Evolutionary conservation across 2,329 filamentous ascomycete species (phyloP).

Genomic region (Helotiales sp.): DNA sequence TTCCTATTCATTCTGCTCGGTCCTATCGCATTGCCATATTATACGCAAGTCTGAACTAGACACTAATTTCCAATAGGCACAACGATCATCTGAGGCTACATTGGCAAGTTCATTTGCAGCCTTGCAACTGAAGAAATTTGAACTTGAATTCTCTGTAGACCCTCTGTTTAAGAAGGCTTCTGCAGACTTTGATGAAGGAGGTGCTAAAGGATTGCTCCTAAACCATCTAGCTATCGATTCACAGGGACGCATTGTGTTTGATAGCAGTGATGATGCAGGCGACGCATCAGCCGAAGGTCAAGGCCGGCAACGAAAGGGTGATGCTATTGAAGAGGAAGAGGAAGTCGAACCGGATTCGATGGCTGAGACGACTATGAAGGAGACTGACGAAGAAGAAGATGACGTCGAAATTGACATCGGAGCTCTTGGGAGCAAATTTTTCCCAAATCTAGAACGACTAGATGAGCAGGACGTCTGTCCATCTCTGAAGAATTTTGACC

Average conservation of each 20-base stretch:
- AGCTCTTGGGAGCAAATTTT: conserved; percentile 76
- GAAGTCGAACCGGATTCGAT: conserved; percentile 40
- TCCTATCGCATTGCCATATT: too few relatives aligned
- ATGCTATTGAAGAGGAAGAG: conserved; percentile 55
- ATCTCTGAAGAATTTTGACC: conserved; percentile 88
- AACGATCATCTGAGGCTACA: conserved; percentile 88
- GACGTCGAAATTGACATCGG: conserved; percentile 78
- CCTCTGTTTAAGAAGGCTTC: conserved; percentile 99
- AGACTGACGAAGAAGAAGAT: conserved; percentile 48
- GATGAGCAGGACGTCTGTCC: conserved; percentile 92
- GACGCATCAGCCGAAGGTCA: conserved; percentile 46
- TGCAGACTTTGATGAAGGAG: conserved; percentile 96
- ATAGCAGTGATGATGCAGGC: conserved; percentile 86
- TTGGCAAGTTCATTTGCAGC: conserved; percentile 85
- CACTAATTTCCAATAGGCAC: conserved; percentile 45
- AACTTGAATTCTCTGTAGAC: conserved; percentile 94
- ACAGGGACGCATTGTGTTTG: conserved; percentile 92
- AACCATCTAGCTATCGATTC: conserved; percentile 97
- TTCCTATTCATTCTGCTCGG: too few relatives aligned
- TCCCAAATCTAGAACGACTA: conserved; percentile 74
- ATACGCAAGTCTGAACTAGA: background rate
- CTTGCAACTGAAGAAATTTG: conserved; percentile 93
- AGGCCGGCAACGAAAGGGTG: conserved; percentile 52
- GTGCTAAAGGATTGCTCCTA: conserved; percentile 89
- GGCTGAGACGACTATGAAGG: conserved; percentile 39